Conservation (phyloP, 2,329 filamentous ascomycete genomes). For the Cordyceps cicadae region DNA sequence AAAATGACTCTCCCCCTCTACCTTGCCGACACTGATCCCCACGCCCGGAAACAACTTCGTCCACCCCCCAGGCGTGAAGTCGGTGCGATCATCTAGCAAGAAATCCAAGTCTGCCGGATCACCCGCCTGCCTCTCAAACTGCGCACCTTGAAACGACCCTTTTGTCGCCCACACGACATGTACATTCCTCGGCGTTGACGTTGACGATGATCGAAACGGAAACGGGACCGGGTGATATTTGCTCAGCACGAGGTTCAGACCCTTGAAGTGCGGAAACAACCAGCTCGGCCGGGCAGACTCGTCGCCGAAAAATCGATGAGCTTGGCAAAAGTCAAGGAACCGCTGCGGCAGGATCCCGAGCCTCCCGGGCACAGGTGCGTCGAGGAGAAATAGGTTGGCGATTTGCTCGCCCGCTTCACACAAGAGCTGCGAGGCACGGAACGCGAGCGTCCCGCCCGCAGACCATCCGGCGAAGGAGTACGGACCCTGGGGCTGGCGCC, state of each 20-base stretch:
- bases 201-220: neutral
- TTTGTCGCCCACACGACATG: neutral
- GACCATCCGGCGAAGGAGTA: neutral
- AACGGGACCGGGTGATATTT: neutral
- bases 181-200: neutral
- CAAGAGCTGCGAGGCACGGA: neutral
- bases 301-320: neutral
- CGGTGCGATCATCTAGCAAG: neutral
- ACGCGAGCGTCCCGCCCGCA: neutral
- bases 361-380: neutral
- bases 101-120: neutral
- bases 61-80: neutral
- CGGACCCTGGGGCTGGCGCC: neutral
- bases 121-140: neutral
- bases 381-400: neutral
- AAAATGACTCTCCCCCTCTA: neutral
- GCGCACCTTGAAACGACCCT: neutral
- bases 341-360: neutral
- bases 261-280: neutral
- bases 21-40: neutral
- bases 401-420: neutral
- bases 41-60: neutral
- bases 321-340: neutral
- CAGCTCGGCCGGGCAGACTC: neutral
- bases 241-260: neutral